phyloP scores from a whole-genome alignment of 2,329 filamentous ascomycete species.

The Penicillium palitans region DNA sequence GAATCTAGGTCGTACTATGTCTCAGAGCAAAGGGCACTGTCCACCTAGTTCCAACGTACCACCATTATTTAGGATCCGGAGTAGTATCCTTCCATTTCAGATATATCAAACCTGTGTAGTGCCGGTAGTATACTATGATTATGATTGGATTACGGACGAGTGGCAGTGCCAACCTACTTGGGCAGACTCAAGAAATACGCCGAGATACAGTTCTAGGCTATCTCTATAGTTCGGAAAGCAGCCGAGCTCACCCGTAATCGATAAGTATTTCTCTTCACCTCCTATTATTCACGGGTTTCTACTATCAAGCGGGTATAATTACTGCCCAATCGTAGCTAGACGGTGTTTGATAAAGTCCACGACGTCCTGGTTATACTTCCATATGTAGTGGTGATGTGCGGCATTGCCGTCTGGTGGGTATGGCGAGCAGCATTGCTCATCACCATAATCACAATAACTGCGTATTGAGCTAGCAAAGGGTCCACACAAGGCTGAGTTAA shows the following conservation, averaged over 20 bases:
- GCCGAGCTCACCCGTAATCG: background rate
- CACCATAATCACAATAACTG: conserved; percentile 20
- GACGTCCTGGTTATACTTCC: conserved; percentile 18
- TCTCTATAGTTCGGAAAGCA: background rate
- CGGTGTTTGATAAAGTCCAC: conserved; percentile 20
- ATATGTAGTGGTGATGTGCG: conserved; percentile 16
- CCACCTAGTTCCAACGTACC: background rate
- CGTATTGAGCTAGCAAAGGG: conserved; percentile 18
- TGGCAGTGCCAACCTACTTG: background rate
- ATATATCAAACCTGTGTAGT: background rate
- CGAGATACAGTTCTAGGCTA: background rate
- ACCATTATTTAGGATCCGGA: background rate
- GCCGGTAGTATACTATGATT: background rate
- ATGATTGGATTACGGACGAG: background rate
- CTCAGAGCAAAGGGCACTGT: background rate
- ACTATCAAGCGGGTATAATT: background rate
- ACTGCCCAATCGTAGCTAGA: background rate
- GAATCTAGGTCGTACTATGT: background rate
- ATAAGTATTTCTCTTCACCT: background rate
- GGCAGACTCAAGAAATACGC: background rate
- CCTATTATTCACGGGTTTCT: background rate
- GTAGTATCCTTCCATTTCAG: background rate
- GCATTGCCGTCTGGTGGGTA: conserved; percentile 12
- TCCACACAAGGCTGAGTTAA: conserved; percentile 14
- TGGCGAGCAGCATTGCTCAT: conserved; percentile 14